Evolutionary conservation across 768 basidiomycete species (phyloP).

Genomic region (Gloeopeniophorella convolvens): DNA sequence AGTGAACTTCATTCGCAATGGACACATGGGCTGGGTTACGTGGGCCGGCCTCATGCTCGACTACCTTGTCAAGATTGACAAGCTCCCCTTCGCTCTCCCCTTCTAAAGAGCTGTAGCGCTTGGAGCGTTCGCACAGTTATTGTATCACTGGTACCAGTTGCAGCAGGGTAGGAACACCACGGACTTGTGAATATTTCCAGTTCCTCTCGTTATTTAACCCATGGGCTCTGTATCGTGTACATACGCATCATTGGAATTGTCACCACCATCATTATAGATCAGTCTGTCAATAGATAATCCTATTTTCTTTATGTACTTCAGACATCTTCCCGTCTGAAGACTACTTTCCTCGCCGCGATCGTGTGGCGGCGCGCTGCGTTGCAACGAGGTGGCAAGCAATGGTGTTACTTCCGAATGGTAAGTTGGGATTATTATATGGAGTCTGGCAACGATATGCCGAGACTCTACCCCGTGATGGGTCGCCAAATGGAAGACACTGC

Average conservation of each 20-base stretch:
- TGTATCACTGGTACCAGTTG: slow-evolving; percentile 2
- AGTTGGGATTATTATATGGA: no score
- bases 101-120: background rate
- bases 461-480: no score
- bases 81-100: slow-evolving; percentile 10
- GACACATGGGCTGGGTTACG: slow-evolving; percentile 20
- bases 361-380: no score
- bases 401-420: no score
- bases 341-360: no score
- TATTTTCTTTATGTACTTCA: background rate
- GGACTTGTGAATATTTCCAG: no score
- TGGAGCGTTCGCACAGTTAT: background rate
- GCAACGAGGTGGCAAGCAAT: no score
- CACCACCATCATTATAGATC: no score
- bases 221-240: background rate
- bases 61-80: slow-evolving; percentile 19
- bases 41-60: slow-evolving; percentile 23
- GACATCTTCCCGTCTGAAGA: background rate
- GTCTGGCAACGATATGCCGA: no score
- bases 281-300: slow-evolving; percentile 1
- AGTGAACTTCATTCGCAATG: slow-evolving; percentile 20
- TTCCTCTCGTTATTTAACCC: background rate
- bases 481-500: no score
- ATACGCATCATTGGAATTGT: background rate
- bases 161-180: background rate